A percentile compares a stretch with the other conserved stretches of the same genome.
phyloP scores from a whole-genome alignment of 1,284 basidiomycete species.

The Afroboletus lepidellus region DNA sequence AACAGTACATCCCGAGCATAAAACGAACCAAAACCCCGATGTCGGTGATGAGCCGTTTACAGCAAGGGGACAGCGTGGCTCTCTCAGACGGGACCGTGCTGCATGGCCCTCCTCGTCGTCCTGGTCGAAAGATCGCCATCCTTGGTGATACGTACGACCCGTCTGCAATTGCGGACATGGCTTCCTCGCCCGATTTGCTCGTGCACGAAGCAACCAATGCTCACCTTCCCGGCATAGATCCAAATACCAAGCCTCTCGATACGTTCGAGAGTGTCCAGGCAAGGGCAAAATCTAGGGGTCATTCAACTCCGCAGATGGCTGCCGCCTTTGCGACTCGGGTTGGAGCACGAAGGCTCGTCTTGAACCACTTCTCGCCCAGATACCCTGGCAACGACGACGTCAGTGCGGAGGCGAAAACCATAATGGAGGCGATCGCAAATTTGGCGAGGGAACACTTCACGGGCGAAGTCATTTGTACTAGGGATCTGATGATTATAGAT shows the following conservation, averaged over 20 bases:
- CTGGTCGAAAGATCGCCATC: constrained; percentile 74
- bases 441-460: constrained; percentile 55
- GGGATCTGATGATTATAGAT: constrained; percentile 70
- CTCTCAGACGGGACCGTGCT: constrained; percentile 80
- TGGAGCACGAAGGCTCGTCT: constrained; percentile 61
- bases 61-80: constrained; percentile 65
- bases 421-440: constrained; percentile 61
- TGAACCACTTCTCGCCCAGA: constrained; percentile 85
- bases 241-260: constrained; percentile 53
- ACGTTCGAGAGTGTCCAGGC: constrained; percentile 63
- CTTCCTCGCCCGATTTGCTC: constrained; percentile 61
- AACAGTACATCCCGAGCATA: constrained; percentile 60
- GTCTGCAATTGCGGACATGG: constrained; percentile 56
- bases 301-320: constrained; percentile 92
- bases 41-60: constrained; percentile 67
- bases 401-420: constrained; percentile 43
- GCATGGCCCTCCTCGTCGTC: constrained; percentile 64
- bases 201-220: constrained; percentile 93
- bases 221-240: constrained; percentile 70
- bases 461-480: constrained; percentile 60
- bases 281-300: constrained; percentile 77
- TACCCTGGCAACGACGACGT: constrained; percentile 57
- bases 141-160: constrained; percentile 84
- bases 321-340: constrained; percentile 77
- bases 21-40: constrained; percentile 73